Percentiles rank a stretch among this genome's conserved stretches.
Evolutionary conservation across 129 eudicot species (phyloP).

Genomic region (Erigeron canadensis): DNA sequence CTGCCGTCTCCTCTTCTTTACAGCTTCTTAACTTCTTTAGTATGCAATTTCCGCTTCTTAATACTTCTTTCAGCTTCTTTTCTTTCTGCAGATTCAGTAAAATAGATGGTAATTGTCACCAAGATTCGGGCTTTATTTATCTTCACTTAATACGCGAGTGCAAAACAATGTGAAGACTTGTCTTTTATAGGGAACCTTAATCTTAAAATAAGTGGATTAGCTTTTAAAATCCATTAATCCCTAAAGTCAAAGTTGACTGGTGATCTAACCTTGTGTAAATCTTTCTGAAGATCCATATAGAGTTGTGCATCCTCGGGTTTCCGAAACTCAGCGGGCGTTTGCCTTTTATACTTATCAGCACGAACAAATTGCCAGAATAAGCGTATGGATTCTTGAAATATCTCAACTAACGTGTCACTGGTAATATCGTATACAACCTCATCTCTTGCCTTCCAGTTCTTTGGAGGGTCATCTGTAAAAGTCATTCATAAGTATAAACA

Average conservation of each 20-base stretch:
- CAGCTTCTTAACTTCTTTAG: slow-evolving; percentile 50
- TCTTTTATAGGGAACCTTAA: no score
- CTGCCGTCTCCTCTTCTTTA: slow-evolving; percentile 41
- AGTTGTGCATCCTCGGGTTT: slow-evolving; percentile 56
- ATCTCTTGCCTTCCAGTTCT: slow-evolving; percentile 45
- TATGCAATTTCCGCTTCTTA: slow-evolving; percentile 78
- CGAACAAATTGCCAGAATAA: slow-evolving; percentile 77
- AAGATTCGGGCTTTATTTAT: not conserved
- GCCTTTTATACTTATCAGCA: slow-evolving; percentile 60
- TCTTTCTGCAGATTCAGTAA: slow-evolving; percentile 64
- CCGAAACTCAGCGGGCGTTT: slow-evolving; percentile 46
- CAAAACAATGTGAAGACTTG: no score
- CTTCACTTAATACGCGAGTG: not conserved
- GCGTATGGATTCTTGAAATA: slow-evolving; percentile 83
- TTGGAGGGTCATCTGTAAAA: slow-evolving; percentile 53
- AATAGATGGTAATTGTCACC: not conserved
- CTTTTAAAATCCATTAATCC: not conserved
- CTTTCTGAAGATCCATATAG: slow-evolving; percentile 51
- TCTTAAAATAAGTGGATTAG: no score
- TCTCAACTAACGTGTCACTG: slow-evolving; percentile 70
- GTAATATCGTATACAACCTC: slow-evolving; percentile 54
- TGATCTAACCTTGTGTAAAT: slow-evolving; percentile 65
- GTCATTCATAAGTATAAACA: slow-evolving; percentile 11
- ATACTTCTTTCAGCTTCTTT: slow-evolving; percentile 57
- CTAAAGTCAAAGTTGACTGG: not conserved